Conservation (phyloP, 129 eudicot species). For the Escallonia rubra region DNA sequence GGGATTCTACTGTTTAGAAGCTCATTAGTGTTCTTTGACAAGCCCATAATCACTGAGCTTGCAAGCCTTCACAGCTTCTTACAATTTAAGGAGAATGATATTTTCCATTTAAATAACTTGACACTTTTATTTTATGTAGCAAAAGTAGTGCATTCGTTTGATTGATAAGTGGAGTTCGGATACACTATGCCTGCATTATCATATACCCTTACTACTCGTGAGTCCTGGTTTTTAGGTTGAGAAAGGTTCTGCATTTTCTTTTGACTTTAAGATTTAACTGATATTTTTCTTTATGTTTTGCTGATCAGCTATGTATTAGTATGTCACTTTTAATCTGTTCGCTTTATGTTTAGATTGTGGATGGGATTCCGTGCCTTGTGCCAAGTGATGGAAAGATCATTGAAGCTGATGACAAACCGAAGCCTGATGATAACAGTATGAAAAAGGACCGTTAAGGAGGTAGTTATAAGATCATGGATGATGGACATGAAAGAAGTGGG, state of each 20-base stretch:
- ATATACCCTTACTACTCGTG: too few species aligned
- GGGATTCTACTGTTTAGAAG: too few species aligned
- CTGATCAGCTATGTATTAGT: not conserved
- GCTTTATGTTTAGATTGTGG: slow-evolving; percentile 41
- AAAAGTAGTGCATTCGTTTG: too few species aligned
- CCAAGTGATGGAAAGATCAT: slow-evolving; percentile 77
- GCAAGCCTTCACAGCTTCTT: too few species aligned
- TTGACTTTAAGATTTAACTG: not conserved
- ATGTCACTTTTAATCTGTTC: not conserved
- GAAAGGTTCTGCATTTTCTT: not conserved
- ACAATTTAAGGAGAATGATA: too few species aligned
- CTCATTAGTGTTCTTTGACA: too few species aligned
- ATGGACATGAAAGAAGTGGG: not conserved
- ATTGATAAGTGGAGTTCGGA: too few species aligned
- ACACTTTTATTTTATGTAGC: too few species aligned
- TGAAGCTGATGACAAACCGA: slow-evolving; percentile 20
- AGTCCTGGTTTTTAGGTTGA: not conserved
- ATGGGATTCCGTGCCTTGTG: slow-evolving; percentile 82
- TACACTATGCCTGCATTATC: too few species aligned
- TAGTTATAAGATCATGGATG: slow-evolving; percentile 3
- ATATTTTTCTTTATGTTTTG: too few species aligned
- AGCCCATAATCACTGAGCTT: too few species aligned
- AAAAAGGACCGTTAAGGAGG: slow-evolving; percentile 4
- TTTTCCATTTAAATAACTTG: too few species aligned
- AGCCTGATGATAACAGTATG: slow-evolving; percentile 8